These are phyloP conservation scores for Aspergillus ibericus DNA, from an alignment of 2,329 filamentous ascomycete genomes.

Conservation along the genomic window DNA sequence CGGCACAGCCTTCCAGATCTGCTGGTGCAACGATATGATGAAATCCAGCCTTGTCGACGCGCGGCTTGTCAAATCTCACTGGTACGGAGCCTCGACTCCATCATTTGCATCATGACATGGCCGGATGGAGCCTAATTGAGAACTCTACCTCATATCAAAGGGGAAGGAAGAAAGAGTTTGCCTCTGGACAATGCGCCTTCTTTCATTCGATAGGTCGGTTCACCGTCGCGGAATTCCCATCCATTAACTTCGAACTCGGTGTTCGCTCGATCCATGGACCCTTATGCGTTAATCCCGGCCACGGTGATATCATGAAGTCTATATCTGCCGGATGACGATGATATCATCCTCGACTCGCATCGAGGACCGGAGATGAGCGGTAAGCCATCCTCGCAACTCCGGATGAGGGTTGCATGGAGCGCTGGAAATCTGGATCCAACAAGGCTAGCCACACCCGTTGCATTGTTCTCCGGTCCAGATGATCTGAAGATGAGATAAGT, in stretches of 20 bases:
- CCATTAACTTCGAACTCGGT: background rate
- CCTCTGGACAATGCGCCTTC: slow-evolving; percentile 4
- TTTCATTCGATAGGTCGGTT: background rate
- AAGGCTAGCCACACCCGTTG: too few species aligned
- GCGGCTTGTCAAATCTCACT: background rate
- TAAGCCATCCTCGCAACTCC: background rate
- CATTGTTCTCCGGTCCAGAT: background rate
- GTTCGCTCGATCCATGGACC: background rate
- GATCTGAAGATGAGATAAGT: background rate
- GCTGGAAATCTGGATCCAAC: too few species aligned
- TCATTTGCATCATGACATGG: slow-evolving; percentile 22
- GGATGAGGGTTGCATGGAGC: too few species aligned
- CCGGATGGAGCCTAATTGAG: slow-evolving; percentile 6
- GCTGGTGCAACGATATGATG: slow-evolving; percentile 23
- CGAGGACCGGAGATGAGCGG: background rate
- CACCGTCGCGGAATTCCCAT: slow-evolving; percentile 5
- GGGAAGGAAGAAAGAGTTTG: background rate
- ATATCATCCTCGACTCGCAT: slow-evolving; percentile 1
- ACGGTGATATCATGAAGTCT: slow-evolving; percentile 19
- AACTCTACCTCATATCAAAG: slow-evolving; percentile 2
- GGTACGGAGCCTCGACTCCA: slow-evolving; percentile 9
- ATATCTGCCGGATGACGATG: background rate
- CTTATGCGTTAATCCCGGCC: slow-evolving; percentile 6
- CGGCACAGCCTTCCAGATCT: background rate
- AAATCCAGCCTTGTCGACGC: slow-evolving; percentile 11